phyloP scores from a whole-genome alignment of 2,329 filamentous ascomycete species.

The Penicillium glabrum region DNA sequence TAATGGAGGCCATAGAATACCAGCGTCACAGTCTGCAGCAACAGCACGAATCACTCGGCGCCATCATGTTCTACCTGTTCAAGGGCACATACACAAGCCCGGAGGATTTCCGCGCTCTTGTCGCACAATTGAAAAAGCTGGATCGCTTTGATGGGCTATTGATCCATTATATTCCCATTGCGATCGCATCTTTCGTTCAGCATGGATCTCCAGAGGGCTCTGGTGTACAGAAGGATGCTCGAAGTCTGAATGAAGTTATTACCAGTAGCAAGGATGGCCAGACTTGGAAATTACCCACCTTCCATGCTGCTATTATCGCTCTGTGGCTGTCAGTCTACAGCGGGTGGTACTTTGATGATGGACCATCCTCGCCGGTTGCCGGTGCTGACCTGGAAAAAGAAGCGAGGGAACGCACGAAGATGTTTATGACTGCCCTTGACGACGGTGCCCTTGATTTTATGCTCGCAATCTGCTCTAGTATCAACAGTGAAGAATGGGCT shows the following conservation, averaged over 20 bases:
- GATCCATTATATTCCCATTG: conserved; percentile 79
- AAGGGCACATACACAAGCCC: conserved; percentile 70
- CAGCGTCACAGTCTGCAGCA: conserved; percentile 77
- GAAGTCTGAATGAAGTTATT: conserved; percentile 68
- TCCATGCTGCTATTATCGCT: conserved; percentile 75
- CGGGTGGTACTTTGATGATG: conserved; percentile 78
- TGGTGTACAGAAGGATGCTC: conserved; percentile 66
- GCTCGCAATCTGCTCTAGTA: conserved; percentile 77
- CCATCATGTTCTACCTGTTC: conserved; percentile 77
- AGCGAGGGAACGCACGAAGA: conserved; percentile 67
- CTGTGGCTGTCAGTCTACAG: conserved; percentile 96
- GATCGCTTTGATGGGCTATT: conserved; percentile 74
- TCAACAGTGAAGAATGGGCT: conserved; percentile 79
- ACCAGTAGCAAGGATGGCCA: conserved; percentile 66
- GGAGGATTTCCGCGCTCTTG: conserved; percentile 71
- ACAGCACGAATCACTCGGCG: conserved; percentile 84
- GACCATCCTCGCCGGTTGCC: conserved; percentile 58
- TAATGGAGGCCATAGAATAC: conserved; percentile 75
- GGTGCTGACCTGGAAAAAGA: conserved; percentile 67
- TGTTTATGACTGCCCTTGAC: conserved; percentile 74
- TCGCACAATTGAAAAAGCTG: conserved; percentile 66
- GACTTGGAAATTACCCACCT: conserved; percentile 69
- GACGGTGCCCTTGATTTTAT: conserved; percentile 93
- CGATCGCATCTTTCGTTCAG: conserved; percentile 73
- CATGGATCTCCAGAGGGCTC: conserved; percentile 77